Evolutionary conservation across 2,329 filamentous ascomycete species (phyloP).

Genomic region (Colletotrichum sp.): DNA sequence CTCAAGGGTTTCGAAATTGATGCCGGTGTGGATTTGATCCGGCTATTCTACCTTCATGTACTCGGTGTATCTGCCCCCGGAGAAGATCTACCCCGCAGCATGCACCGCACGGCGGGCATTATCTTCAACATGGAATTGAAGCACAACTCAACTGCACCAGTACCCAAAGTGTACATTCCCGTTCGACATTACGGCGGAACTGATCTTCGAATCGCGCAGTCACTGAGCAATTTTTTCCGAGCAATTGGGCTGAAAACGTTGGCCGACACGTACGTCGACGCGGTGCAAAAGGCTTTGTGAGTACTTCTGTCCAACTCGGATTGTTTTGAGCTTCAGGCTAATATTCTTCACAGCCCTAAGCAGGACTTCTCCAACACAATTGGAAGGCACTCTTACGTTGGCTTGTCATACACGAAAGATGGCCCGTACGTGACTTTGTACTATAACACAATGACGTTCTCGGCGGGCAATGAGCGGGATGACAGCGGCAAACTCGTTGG

Average conservation of each 20-base stretch:
- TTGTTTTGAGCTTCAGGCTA: not conserved
- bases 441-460: constrained; percentile 17
- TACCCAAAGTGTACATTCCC: constrained; percentile 37
- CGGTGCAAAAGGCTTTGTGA: constrained; percentile 8
- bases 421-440: constrained; percentile 12
- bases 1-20: constrained; percentile 6
- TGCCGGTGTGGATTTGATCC: constrained; percentile 21
- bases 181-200: constrained; percentile 35
- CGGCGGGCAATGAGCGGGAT: not conserved
- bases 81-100: constrained; percentile 16
- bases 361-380: constrained; percentile 13
- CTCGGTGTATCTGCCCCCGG: constrained; percentile 20
- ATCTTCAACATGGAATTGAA: constrained; percentile 38
- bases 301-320: not conserved
- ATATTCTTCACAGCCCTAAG: not conserved
- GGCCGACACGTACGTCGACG: constrained; percentile 10
- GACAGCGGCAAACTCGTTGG: constrained; percentile 1
- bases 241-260: not conserved
- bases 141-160: constrained; percentile 21
- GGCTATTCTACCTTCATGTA: constrained; percentile 23
- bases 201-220: constrained; percentile 12
- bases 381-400: constrained; percentile 12
- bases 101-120: constrained; percentile 37
- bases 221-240: constrained; percentile 4
- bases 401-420: not conserved